These are phyloP conservation scores for Suillus cothurnatus DNA, from an alignment of 768 basidiomycete species.

Conservation along the genomic window DNA sequence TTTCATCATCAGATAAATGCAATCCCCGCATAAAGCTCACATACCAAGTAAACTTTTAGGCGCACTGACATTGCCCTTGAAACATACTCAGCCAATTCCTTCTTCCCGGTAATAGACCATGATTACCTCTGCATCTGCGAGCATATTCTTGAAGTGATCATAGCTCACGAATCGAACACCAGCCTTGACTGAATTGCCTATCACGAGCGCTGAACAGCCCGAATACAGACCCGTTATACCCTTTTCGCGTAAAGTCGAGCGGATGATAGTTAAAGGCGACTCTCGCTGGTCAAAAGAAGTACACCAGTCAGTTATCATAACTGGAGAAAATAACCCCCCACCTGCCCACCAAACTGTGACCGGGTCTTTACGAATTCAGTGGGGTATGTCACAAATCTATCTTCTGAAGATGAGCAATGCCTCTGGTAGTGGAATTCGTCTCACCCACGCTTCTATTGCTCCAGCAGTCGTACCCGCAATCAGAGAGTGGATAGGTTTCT, in stretches of 20 bases:
- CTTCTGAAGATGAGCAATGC: constrained; percentile 34
- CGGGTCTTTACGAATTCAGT: constrained; percentile 94
- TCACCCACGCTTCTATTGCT: constrained; percentile 86
- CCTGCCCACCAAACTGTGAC: constrained; percentile 87
- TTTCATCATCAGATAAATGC: background rate
- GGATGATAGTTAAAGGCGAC: constrained; percentile 72
- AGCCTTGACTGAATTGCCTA: constrained; percentile 92
- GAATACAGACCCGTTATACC: constrained; percentile 91
- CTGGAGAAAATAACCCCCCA: constrained; percentile 23
- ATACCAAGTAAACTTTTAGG: constrained; percentile 81
- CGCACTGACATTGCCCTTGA: constrained; percentile 87
- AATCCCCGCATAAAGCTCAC: constrained; percentile 16
- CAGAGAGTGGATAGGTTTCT: constrained; percentile 85
- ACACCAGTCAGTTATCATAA: background rate
- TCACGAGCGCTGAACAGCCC: constrained; percentile 84
- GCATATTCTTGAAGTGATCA: constrained; percentile 82
- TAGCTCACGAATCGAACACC: constrained; percentile 96
- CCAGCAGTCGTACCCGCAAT: constrained; percentile 92
- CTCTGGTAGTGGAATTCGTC: background rate
- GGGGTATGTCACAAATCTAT: constrained; percentile 83
- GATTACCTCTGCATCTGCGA: constrained; percentile 81
- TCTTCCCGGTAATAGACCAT: background rate
- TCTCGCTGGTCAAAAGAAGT: constrained; percentile 47
- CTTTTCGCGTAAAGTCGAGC: constrained; percentile 69
- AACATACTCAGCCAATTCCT: constrained; percentile 1